Evolutionary conservation across 164 flowering plant species (phyloP), one percentile per base, ranked within the genome.

Genomic region (Annona squamosa): DNA sequence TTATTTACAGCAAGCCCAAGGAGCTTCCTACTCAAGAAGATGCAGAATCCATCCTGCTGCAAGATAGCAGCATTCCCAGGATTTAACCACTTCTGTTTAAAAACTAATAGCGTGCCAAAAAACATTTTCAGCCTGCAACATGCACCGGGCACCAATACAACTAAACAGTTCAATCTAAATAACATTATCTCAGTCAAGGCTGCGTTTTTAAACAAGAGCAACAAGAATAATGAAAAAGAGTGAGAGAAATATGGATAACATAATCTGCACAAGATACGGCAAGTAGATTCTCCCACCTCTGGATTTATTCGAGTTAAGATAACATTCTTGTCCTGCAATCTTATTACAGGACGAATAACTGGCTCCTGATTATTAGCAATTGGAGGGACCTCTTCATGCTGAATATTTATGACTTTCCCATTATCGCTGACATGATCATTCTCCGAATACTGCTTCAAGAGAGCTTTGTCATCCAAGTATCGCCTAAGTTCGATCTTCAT

Each of bases 281-380:
- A 65, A 18, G 64, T 7, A 5, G 62, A 72, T 7, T n/a, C 64
- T 71, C 80, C 75, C 72, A 96, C 99, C 99, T 93, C 97, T 0
- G 99, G 99, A 86, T 92, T 93, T 72, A 96, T 93, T 63, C 99
- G 91, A 52, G 99, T 96, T 66, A 96, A 90, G 44, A 93, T 97
- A 70, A 89, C 79, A 77, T 90, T 89, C 80, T 77, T 91, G 4
- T 96, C 99, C n/a, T 61, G 91, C 84, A 96, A 81, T 76, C 99
- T 85, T 41, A 96, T 82, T 65, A 96, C 80, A 2, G 99, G 99
- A 3, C 99, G 88, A 75, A 89, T 47, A 59, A 91, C 62, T 45
- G 80, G 81, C 67, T 87, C 92, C 18, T 83, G 91, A 72, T 75
- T 81, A 75, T 80, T 86, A 19, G 89, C 84, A 3, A 76, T 44